Conservation (phyloP, 371 early-diverging fungal species). For the Mucor racemosus region DNA sequence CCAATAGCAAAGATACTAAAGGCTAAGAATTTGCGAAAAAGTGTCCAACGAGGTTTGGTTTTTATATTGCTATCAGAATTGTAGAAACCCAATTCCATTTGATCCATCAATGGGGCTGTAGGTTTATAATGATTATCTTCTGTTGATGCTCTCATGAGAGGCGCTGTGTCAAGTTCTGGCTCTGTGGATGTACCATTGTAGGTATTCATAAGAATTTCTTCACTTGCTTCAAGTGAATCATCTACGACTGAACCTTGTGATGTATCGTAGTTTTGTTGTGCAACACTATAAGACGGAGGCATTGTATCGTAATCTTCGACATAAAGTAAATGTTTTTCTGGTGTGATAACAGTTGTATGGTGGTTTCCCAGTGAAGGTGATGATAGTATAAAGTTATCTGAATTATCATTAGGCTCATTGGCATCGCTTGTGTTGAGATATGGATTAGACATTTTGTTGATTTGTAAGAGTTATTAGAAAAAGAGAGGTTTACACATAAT, state of each 20-base stretch:
- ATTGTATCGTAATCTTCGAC: not conserved
- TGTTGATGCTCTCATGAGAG: not conserved
- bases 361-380: not conserved
- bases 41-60: not conserved
- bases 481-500: not conserved
- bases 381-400: not conserved
- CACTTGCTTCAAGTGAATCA: not conserved
- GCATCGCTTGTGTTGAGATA: not conserved
- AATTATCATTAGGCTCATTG: not conserved
- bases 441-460: not conserved
- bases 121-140: not conserved
- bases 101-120: not conserved
- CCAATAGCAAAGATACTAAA: not conserved
- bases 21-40: not conserved
- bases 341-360: not conserved
- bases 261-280: not conserved
- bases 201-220: not conserved
- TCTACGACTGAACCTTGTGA: not conserved
- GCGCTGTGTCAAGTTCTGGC: not conserved
- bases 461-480: not conserved
- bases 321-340: not conserved
- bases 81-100: not conserved
- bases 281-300: not conserved
- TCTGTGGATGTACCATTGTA: not conserved
- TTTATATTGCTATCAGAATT: not conserved